These are phyloP conservation scores for Nakazawaea peltata DNA, from an alignment of 805 yeast genomes.

Conservation along the genomic window DNA sequence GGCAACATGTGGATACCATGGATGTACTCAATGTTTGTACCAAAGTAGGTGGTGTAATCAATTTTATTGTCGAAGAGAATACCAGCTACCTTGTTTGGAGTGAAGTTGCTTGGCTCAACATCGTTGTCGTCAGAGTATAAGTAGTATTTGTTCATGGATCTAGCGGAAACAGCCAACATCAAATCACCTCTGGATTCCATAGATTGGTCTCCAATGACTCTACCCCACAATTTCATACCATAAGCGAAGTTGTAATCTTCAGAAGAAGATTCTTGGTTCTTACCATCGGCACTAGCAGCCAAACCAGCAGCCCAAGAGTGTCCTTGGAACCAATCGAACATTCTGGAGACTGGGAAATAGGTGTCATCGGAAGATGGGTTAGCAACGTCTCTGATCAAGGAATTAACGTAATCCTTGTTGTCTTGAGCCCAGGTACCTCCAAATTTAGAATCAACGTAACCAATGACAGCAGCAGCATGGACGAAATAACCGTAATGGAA, in stretches of 20 bases:
- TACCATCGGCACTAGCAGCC: conserved; percentile 65
- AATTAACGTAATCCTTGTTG: conserved; percentile 43
- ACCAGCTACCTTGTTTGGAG: conserved; percentile 63
- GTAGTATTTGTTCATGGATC: conserved; percentile 50
- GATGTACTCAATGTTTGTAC: conserved; percentile 62
- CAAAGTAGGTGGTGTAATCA: conserved; percentile 71
- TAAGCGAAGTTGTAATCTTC: conserved; percentile 70
- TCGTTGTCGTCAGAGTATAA: conserved; percentile 43
- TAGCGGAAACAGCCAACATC: conserved; percentile 50
- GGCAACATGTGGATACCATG: conserved; percentile 80
- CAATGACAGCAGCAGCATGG: conserved; percentile 59
- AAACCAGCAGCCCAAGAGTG: conserved; percentile 78
- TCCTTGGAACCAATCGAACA: conserved; percentile 71
- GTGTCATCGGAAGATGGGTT: conserved; percentile 47
- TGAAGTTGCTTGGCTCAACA: conserved; percentile 47
- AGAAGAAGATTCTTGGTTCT: conserved; percentile 66
- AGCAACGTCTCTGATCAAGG: conserved; percentile 60
- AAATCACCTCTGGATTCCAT: conserved; percentile 49
- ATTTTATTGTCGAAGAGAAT: conserved; percentile 66
- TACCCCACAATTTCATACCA: conserved; percentile 61
- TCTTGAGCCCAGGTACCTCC: conserved; percentile 48
- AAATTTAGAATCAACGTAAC: conserved; percentile 39
- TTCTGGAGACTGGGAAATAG: conserved; percentile 57
- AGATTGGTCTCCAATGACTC: conserved; percentile 40
- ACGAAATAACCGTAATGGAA: conserved; percentile 49